A percentile compares a stretch with the other conserved stretches of the same genome.
Evolutionary conservation across 129 eudicot species (phyloP).

Genomic region (Mikania micrantha): DNA sequence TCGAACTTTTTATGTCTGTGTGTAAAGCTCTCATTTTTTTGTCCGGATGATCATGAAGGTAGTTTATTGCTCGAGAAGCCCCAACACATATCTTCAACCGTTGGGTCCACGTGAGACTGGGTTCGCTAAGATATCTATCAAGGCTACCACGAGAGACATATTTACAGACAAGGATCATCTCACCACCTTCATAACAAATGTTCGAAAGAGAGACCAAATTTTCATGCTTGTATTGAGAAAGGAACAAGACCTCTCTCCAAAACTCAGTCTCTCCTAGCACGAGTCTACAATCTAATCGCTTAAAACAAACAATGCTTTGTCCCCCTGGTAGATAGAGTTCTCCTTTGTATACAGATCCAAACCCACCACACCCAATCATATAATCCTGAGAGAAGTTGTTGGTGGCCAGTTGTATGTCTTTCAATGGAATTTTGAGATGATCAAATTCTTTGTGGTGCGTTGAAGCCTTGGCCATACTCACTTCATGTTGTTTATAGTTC

Average conservation of each 20-base stretch:
- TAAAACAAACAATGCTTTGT: not conserved
- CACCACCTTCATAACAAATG: not conserved
- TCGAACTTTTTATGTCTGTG: not conserved
- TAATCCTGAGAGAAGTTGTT: not conserved
- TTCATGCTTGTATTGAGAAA: too few species aligned
- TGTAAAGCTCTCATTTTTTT: not conserved
- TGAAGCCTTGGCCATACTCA: not conserved
- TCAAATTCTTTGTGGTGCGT: not conserved
- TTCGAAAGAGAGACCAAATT: not conserved
- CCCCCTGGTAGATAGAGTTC: not conserved
- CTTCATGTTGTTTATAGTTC: not conserved
- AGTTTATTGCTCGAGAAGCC: not conserved
- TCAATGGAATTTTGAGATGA: constrained; percentile 9
- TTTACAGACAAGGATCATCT: not conserved
- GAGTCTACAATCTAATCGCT: constrained; percentile 2
- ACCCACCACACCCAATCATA: not conserved
- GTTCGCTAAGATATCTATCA: not conserved
- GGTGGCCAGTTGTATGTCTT: not conserved
- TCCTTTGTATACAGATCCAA: not conserved
- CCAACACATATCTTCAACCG: constrained; percentile 13
- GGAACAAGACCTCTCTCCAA: not conserved
- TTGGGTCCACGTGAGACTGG: constrained; percentile 8
- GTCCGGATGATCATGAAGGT: not conserved
- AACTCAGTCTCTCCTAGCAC: constrained; percentile 10
- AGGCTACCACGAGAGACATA: constrained; percentile 13